Evolutionary conservation across 2,329 filamentous ascomycete species (phyloP), one percentile per base, ranked within the genome.

Genomic region (Fusarium tupiense): DNA sequence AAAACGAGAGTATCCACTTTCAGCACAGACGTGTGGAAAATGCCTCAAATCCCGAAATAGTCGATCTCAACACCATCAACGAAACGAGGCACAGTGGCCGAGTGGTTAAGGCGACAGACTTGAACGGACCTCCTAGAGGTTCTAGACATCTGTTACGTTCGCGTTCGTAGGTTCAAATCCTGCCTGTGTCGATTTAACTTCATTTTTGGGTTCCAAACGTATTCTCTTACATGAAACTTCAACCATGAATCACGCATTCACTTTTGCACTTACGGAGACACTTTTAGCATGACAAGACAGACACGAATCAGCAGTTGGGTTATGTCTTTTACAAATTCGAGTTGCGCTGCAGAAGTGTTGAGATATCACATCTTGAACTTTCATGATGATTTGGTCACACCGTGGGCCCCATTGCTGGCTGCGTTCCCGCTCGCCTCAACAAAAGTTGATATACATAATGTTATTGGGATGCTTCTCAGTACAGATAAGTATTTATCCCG

Each of bases 41-140:
- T 44, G 0, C 19, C 31, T 58, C 54, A 46, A 2, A 2, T 1
- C 1, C 2, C 0, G 26, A 5, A 47, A 26, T 47, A 47, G n/a
- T 8, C 3, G 2, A 3, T 8, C 0, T 0, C 2, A 17, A 5
- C 3, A 2, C 24, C 33, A 54, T 29, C 26, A 38, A 33, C 22
- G 33, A 40, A 38, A 31, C 26, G 20, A 13, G 62, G 38, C 49
- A 57, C 24, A 10, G 37, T 67, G 64, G 62, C 64, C 64, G 64
- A 68, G 65, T 68, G 65, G 65, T 68, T 68, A 68, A 40, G 64
- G 64, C 63, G 64, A 29, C 1, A 59, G 52, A 67, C 61, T 65
- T 67, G 65, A 67, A 67, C 8, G 19, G n/a, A 2, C 59, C 26
- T 41, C 53, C 22, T 4, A 58, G 54, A 35, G 29, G 54, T 58